Percentiles rank a stretch among this genome's conserved stretches.
phyloP scores from a whole-genome alignment of 306 rosid species.

The Potentilla sterilis region DNA sequence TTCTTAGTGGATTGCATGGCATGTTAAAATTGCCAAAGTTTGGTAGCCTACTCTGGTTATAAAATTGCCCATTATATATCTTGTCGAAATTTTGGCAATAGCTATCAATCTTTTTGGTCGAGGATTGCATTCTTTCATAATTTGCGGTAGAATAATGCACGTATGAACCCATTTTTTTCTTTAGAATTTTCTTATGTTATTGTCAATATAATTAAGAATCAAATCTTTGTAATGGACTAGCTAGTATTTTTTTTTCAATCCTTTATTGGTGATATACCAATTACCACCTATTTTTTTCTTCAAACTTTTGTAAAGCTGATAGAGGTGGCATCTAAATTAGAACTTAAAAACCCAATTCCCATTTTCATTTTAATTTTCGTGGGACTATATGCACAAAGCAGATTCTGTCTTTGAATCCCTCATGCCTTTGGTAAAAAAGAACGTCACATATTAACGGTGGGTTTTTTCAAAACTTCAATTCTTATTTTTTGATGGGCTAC shows the following conservation, averaged over 20 bases:
- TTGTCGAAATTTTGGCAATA: not conserved
- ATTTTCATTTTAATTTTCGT: not conserved
- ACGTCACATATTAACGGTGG: not conserved
- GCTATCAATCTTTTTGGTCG: not conserved
- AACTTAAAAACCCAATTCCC: not conserved
- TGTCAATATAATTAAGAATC: too few species aligned
- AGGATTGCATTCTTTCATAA: not conserved
- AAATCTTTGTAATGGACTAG: too few species aligned
- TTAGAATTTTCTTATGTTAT: not conserved
- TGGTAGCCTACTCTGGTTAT: constrained; percentile 1
- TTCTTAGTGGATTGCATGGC: not conserved
- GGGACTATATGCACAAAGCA: not conserved
- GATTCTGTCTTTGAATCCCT: constrained; percentile 9
- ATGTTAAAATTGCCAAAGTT: not conserved
- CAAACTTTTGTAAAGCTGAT: not conserved
- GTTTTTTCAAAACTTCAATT: not conserved
- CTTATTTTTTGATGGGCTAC: not conserved
- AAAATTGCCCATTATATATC: not conserved
- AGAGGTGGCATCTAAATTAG: not conserved
- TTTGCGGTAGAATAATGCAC: not conserved
- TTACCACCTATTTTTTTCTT: too few species aligned
- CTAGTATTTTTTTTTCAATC: too few species aligned
- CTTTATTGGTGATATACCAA: too few species aligned
- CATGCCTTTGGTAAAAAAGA: constrained; percentile 4
- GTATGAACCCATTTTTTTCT: not conserved